Conservation (phyloP, 345 rosid species). For the Lepidium aucheri region DNA sequence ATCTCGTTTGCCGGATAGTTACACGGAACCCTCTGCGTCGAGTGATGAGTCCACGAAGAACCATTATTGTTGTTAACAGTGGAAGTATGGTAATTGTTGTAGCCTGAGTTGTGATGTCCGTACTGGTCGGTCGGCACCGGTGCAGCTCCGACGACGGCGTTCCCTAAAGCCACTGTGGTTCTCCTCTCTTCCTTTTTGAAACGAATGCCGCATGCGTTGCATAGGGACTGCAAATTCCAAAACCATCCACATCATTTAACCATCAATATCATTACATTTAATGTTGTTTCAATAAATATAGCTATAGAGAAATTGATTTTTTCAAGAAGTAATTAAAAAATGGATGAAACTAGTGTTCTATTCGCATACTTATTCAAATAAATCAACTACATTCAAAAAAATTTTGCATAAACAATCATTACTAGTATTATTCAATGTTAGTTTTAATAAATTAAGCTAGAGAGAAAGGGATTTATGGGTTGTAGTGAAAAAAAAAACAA, state of each 20-base stretch:
- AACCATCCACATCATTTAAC: conserved; percentile 18
- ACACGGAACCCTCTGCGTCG: conserved; percentile 48
- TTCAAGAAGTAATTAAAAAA: not conserved
- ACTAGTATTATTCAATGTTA: not conserved
- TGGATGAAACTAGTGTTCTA: not conserved
- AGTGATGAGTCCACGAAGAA: conserved; percentile 35
- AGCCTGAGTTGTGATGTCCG: conserved; percentile 21
- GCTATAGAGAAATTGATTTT: not conserved
- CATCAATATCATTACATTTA: not conserved
- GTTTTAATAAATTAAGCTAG: not conserved
- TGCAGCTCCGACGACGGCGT: conserved; percentile 26
- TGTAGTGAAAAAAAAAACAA: not conserved
- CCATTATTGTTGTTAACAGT: conserved; percentile 9
- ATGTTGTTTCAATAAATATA: conserved; percentile 14
- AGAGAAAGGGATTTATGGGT: not conserved
- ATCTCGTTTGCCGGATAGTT: conserved; percentile 48
- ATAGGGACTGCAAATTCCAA: conserved; percentile 53
- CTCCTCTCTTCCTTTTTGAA: conserved; percentile 92
- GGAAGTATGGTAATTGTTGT: conserved; percentile 11
- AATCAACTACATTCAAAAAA: not conserved
- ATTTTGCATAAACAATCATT: not conserved
- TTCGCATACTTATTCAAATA: not conserved
- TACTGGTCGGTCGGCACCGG: conserved; percentile 28
- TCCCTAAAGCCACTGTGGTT: conserved; percentile 44
- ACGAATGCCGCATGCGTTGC: conserved; percentile 96